phyloP scores from a whole-genome alignment of 768 basidiomycete genomes.

The Boletus reticulatus region DNA sequence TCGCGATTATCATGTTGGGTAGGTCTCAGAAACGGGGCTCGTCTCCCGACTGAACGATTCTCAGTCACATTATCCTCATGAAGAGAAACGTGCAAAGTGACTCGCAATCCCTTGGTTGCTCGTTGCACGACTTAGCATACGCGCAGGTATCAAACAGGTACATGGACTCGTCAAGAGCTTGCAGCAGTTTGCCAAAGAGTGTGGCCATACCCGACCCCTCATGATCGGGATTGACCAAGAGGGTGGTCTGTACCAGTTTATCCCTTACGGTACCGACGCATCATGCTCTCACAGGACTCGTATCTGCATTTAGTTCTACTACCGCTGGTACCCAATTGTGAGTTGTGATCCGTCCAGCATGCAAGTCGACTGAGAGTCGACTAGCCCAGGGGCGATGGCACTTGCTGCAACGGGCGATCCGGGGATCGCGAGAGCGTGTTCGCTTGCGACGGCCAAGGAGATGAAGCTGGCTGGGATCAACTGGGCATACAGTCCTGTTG shows the following conservation, averaged over 20 bases:
- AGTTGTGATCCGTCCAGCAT: slow-evolving; percentile 22
- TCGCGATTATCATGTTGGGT: slow-evolving; percentile 60
- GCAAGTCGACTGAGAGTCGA: background rate
- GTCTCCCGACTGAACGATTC: background rate
- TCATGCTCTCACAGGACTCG: slow-evolving; percentile 44
- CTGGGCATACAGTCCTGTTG: slow-evolving; percentile 71
- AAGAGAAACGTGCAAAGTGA: slow-evolving; percentile 61
- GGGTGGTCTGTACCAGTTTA: slow-evolving; percentile 45
- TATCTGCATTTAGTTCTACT: slow-evolving; percentile 62
- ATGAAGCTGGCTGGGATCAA: slow-evolving; percentile 62
- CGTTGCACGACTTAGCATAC: background rate
- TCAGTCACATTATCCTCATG: slow-evolving; percentile 63
- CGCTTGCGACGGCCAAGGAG: slow-evolving; percentile 54
- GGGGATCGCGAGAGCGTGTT: slow-evolving; percentile 42
- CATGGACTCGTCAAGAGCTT: slow-evolving; percentile 46
- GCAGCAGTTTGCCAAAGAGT: slow-evolving; percentile 53
- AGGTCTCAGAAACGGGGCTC: slow-evolving; percentile 4
- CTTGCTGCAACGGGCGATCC: slow-evolving; percentile 53
- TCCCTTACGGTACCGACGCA: background rate
- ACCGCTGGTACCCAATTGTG: slow-evolving; percentile 68
- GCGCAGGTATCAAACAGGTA: slow-evolving; percentile 50
- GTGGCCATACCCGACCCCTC: slow-evolving; percentile 54
- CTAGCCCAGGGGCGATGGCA: slow-evolving; percentile 74
- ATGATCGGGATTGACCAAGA: slow-evolving; percentile 76
- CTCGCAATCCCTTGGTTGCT: background rate